Conservation (phyloP, 2,329 filamentous ascomycete species). For the Aspergillus novofumigatus region DNA sequence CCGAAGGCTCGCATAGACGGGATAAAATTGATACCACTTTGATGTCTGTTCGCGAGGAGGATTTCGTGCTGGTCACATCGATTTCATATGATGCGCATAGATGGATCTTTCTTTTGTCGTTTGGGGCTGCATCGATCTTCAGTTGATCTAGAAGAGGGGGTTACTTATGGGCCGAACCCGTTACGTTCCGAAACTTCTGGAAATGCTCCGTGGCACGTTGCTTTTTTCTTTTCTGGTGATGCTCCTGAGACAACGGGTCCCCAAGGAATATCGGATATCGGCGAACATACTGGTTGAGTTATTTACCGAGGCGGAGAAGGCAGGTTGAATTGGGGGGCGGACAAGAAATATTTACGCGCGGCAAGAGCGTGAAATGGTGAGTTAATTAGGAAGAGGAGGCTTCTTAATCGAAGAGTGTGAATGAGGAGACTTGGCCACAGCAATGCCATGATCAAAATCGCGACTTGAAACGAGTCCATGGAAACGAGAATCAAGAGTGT, state of each 20-base stretch:
- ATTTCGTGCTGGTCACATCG: slow-evolving; percentile 24
- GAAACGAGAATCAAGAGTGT: slow-evolving; percentile 29
- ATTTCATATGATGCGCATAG: slow-evolving; percentile 4
- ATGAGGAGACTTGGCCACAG: neutral
- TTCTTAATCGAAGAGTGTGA: neutral
- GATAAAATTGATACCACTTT: neutral
- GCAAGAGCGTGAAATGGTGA: slow-evolving; percentile 1
- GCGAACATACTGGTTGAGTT: neutral
- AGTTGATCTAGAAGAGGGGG: neutral
- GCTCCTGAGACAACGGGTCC: neutral
- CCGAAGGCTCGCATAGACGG: neutral
- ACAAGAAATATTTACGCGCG: neutral
- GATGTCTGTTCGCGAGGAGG: slow-evolving; percentile 7
- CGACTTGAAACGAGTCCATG: slow-evolving; percentile 24
- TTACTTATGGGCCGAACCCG: neutral
- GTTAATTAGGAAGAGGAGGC: slow-evolving; percentile 6
- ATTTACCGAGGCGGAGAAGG: neutral
- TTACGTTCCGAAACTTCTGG: no score
- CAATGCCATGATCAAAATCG: slow-evolving; percentile 1
- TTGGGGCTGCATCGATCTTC: neutral
- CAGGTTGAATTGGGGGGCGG: neutral
- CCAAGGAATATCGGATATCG: neutral
- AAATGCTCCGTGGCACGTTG: neutral
- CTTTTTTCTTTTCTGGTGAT: neutral
- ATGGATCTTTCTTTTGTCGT: neutral